Evolutionary conservation across 768 basidiomycete species (phyloP).

Genomic region (Phaeotremella skinneri): DNA sequence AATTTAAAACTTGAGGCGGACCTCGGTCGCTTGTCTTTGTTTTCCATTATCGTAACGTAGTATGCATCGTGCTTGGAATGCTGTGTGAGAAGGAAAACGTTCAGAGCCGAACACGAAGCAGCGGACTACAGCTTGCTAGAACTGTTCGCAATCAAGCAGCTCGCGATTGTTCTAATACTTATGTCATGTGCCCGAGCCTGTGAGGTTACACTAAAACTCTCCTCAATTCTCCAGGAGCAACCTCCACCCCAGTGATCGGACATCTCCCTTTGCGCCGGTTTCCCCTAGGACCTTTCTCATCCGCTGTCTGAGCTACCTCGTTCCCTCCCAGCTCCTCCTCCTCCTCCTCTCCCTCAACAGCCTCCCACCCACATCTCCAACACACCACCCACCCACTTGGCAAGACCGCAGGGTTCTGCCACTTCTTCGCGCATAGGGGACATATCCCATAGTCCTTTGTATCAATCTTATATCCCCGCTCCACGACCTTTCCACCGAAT

Average conservation of each 20-base stretch:
- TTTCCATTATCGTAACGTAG: too few species aligned
- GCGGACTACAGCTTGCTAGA: too few species aligned
- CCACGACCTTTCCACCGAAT: conserved; percentile 35
- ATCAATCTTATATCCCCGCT: conserved; percentile 62
- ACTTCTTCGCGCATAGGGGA: conserved; percentile 68
- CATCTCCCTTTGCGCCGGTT: conserved; percentile 62
- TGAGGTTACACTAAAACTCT: conserved; percentile 79
- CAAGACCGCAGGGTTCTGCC: conserved; percentile 83
- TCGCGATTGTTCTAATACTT: too few species aligned
- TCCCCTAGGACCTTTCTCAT: not conserved
- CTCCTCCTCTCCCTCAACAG: conserved; percentile 61
- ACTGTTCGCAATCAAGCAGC: too few species aligned
- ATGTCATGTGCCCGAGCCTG: too few species aligned
- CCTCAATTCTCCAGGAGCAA: conserved; percentile 75
- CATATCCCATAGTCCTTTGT: conserved; percentile 72
- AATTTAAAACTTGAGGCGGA: too few species aligned
- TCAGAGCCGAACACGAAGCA: too few species aligned
- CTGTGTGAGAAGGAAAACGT: too few species aligned
- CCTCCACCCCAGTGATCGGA: conserved; percentile 78
- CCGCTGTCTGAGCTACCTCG: not conserved
- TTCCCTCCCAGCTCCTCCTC: conserved; percentile 17
- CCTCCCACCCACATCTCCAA: conserved; percentile 82
- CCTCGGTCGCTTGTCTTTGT: too few species aligned
- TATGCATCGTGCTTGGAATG: too few species aligned
- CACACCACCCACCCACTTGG: conserved; percentile 95